phyloP scores from a whole-genome alignment of 2,329 filamentous ascomycete genomes.

The Phyllosticta citrichinensis region DNA sequence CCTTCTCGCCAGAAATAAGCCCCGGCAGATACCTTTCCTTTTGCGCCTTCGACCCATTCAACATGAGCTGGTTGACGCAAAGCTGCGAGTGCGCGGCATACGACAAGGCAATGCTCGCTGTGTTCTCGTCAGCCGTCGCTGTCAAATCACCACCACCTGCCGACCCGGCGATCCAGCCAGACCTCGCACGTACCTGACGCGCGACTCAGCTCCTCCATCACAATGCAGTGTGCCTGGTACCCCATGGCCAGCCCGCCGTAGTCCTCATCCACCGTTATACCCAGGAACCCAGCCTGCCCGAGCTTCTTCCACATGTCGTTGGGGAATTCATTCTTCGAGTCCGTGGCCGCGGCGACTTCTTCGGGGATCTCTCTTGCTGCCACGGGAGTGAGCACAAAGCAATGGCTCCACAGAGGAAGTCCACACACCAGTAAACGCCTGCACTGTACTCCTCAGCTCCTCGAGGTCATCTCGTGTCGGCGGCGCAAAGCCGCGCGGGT shows the following conservation, averaged over 20 bases:
- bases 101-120: constrained; percentile 66
- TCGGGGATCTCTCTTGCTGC: constrained; percentile 72
- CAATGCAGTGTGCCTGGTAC: constrained; percentile 91
- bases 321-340: constrained; percentile 80
- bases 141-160: neutral
- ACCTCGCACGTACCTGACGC: constrained; percentile 51
- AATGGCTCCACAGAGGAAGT: neutral
- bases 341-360: constrained; percentile 71
- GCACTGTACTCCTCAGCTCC: constrained; percentile 73
- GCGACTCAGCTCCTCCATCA: constrained; percentile 89
- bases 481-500: constrained; percentile 55
- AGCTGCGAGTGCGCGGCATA: constrained; percentile 95
- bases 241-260: constrained; percentile 86
- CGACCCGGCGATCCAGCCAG: neutral
- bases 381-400: neutral
- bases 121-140: constrained; percentile 6
- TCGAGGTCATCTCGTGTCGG: constrained; percentile 64
- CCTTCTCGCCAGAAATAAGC: constrained; percentile 66
- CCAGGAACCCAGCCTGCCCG: constrained; percentile 80
- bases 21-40: constrained; percentile 72
- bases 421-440: constrained; percentile 63
- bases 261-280: constrained; percentile 86
- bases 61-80: constrained; percentile 89
- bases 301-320: constrained; percentile 88
- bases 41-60: constrained; percentile 73